Evolutionary conservation across 2,329 filamentous ascomycete species (phyloP).

Genomic region (Aureobasidium vineae): DNA sequence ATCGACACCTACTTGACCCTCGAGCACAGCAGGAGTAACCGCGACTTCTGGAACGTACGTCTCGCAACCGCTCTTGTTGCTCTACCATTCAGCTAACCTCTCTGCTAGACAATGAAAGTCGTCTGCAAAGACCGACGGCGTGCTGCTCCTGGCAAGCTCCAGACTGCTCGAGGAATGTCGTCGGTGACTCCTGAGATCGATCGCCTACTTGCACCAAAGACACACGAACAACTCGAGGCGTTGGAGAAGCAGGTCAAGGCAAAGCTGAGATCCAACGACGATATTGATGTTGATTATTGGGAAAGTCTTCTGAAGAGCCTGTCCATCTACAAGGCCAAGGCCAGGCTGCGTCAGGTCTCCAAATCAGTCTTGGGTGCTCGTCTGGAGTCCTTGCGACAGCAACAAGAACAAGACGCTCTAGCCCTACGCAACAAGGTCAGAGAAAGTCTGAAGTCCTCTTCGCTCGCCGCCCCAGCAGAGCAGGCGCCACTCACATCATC

Average conservation of each 20-base stretch:
- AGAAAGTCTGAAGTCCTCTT: neutral
- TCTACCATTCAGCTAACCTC: neutral
- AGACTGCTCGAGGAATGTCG: constrained; percentile 69
- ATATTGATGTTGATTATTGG: constrained; percentile 97
- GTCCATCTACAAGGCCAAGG: constrained; percentile 87
- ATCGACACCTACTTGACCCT: constrained; percentile 76
- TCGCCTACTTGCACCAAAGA: constrained; percentile 79
- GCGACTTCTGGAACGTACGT: constrained; percentile 78
- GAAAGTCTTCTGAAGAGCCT: constrained; percentile 84
- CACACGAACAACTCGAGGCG: constrained; percentile 77
- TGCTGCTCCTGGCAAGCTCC: constrained; percentile 57
- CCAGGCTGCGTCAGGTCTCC: constrained; percentile 74
- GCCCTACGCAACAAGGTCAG: constrained; percentile 34
- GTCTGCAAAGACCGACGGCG: constrained; percentile 75
- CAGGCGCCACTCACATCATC: neutral
- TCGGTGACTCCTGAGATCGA: constrained; percentile 88
- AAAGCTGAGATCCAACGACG: constrained; percentile 84
- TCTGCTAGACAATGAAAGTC: constrained; percentile 67
- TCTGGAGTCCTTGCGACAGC: constrained; percentile 62
- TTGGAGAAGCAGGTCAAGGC: constrained; percentile 82
- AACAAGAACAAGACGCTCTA: constrained; percentile 66
- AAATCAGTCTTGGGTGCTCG: constrained; percentile 71
- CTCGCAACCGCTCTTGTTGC: neutral
- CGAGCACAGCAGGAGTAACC: constrained; percentile 73
- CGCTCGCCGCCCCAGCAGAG: neutral